These are phyloP conservation scores for Russula virescens DNA, from an alignment of 768 basidiomycete genomes.

Conservation along the genomic window DNA sequence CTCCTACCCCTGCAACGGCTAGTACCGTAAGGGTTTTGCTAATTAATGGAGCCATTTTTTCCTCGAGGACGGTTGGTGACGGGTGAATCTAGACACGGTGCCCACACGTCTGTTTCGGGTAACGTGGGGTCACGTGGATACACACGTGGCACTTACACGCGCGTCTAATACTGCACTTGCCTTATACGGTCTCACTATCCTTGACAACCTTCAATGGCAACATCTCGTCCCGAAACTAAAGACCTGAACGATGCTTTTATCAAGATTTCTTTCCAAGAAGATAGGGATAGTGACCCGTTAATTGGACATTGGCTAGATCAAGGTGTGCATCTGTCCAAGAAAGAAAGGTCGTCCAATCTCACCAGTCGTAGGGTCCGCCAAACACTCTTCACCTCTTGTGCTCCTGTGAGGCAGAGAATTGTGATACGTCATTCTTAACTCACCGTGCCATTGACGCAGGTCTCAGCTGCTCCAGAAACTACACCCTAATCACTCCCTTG, in stretches of 20 bases:
- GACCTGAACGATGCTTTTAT: conserved; percentile 39
- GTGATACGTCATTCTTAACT: not conserved
- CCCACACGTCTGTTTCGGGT: too few relatives aligned
- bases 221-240: not conserved
- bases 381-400: conserved; percentile 41
- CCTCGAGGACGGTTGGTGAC: not conserved
- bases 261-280: conserved; percentile 39
- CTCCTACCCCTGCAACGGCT: conserved; percentile 42
- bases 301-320: conserved; percentile 49
- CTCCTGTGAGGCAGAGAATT: conserved; percentile 17
- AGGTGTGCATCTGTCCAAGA: conserved; percentile 31
- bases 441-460: conserved; percentile 29
- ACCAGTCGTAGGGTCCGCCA: conserved; percentile 43
- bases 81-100: too few relatives aligned
- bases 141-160: not conserved
- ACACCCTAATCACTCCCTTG: conserved; percentile 58
- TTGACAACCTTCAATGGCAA: not conserved
- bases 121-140: not conserved
- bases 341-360: not conserved
- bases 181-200: too few relatives aligned
- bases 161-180: not conserved
- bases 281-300: conserved; percentile 34
- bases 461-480: conserved; percentile 44
- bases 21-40: conserved; percentile 36
- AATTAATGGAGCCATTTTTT: conserved; percentile 23